Percentiles rank a stretch among this genome's conserved stretches.
Conservation (phyloP, 2,329 filamentous ascomycete species). For the Knufia petricola region DNA sequence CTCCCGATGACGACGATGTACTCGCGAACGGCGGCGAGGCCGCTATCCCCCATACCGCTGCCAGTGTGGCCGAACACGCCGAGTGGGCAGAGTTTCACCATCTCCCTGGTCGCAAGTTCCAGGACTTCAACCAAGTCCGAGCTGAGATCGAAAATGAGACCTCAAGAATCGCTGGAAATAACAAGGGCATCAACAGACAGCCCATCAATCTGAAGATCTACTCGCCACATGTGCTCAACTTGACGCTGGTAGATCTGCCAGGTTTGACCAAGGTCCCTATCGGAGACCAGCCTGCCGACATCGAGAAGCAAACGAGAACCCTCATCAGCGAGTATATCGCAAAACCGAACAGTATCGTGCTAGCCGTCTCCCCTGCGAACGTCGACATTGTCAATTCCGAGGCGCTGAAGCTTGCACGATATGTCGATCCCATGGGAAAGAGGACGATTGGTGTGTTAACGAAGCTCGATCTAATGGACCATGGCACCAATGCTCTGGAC, state of each 20-base stretch:
- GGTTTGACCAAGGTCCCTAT: slow-evolving; percentile 97
- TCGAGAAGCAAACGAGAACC: slow-evolving; percentile 95
- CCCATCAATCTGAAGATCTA: slow-evolving; percentile 99
- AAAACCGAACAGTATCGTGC: slow-evolving; percentile 95
- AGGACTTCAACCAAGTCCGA: slow-evolving; percentile 86
- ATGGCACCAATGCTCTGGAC: slow-evolving; percentile 93
- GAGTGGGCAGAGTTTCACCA: slow-evolving; percentile 97
- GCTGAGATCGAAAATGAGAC: slow-evolving; percentile 97
- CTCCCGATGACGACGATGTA: slow-evolving; percentile 45
- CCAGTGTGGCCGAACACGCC: slow-evolving; percentile 56
- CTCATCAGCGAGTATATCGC: slow-evolving; percentile 97
- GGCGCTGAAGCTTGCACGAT: slow-evolving; percentile 86
- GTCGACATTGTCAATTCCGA: slow-evolving; percentile 98
- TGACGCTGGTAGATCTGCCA: slow-evolving; percentile 91
- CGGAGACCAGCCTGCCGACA: slow-evolving; percentile 92
- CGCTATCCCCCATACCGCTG: slow-evolving; percentile 64
- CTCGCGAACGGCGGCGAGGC: slow-evolving; percentile 60
- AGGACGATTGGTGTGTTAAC: slow-evolving; percentile 95
- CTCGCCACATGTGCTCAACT: slow-evolving; percentile 88
- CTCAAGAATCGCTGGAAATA: slow-evolving; percentile 83
- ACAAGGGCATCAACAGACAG: slow-evolving; percentile 96
- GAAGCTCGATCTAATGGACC: slow-evolving; percentile 97
- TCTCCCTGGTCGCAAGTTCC: slow-evolving; percentile 77
- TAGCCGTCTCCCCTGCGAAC: slow-evolving; percentile 93
- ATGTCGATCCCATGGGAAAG: slow-evolving; percentile 90